Evolutionary conservation across 106 monocot species (phyloP), one percentile per base, ranked within the genome.

Genomic region (Allium cepa): DNA sequence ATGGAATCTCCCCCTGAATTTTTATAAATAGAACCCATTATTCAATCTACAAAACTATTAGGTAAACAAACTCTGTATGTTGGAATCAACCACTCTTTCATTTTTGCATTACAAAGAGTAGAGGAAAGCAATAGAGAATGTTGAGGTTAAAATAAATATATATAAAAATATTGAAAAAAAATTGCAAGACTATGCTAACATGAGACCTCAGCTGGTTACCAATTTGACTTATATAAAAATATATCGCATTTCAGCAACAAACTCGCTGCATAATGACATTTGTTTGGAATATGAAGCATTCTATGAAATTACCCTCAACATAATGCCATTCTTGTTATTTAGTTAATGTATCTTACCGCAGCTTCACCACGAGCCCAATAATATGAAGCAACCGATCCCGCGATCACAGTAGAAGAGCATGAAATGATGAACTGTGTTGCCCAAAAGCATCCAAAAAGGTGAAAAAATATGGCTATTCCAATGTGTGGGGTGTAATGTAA

Each of bases 361-460:
- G 90, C 74, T 74, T 99, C 93, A 63, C 87, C 90, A 79, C 87
- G 87, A 47, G 84, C 79, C 99, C 99, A 99, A 59, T 93, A 99
- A 79, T 93, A 99, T 8, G 93, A 93, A 57, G 93, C 99, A 72
- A 99, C 99, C 10, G 99, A 93, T 62, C 99, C 99, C 26, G 99
- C 99, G 83, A 93, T 85, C 4, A 99, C 83, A 61, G 99, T 93
- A 26, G 93, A 78, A 66, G 93, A 99, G 71, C 78, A 84, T 56
- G 92, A 84, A 56, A 85, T 77, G 57, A 99, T 77, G 75, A 99
- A 99, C 52, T 99, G 99, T 17, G 93, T 93, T n/a, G 83, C 99
- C 99, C 99, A 99, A 53, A 77, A 99, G 64, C 82, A 86, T 49
- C 99, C 99, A 90, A 99, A 87, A 9, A 99, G 69, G 63, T 99